Evolutionary conservation across 352 stramenopile species (phyloP).

Genomic region (Phytophthora pisi): DNA sequence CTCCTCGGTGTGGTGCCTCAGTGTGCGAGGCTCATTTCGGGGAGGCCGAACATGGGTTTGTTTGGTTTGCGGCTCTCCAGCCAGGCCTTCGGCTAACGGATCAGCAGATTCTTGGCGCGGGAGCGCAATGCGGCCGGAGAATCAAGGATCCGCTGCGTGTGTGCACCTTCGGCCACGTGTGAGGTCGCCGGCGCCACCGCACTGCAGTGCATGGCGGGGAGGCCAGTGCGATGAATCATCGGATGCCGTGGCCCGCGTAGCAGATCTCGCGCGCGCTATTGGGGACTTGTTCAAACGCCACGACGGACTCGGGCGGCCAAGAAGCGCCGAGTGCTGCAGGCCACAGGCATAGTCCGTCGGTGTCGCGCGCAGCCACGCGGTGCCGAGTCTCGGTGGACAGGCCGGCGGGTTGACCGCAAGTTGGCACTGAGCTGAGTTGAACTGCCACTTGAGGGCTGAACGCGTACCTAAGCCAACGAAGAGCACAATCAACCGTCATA

Average conservation of each 20-base stretch:
- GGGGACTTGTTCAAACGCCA: not conserved
- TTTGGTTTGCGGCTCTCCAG: not conserved
- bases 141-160: not conserved
- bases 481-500: not conserved
- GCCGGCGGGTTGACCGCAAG: constrained; percentile 6
- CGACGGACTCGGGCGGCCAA: not conserved
- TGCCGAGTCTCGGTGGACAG: constrained; percentile 9
- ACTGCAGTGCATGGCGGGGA: constrained; percentile 4
- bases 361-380: not conserved
- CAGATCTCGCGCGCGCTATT: not conserved
- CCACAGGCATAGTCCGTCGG: constrained; percentile 9
- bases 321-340: too few relatives aligned
- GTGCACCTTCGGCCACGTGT: not conserved
- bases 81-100: too few relatives aligned
- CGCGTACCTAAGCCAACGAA: not conserved
- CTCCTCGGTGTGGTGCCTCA: constrained; percentile 1
- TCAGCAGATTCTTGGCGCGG: not conserved
- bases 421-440: constrained; percentile 15
- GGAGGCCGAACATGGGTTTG: not conserved
- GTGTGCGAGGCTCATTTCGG: constrained; percentile 10
- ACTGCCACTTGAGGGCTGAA: constrained; percentile 1
- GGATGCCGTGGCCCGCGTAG: not conserved
- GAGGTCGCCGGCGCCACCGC: too few relatives aligned
- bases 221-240: constrained; percentile 11
- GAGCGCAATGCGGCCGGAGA: not conserved